These are phyloP conservation scores for Tilletiaria anomala DNA, from an alignment of 1,284 basidiomycete genomes.

Conservation along the genomic window DNA sequence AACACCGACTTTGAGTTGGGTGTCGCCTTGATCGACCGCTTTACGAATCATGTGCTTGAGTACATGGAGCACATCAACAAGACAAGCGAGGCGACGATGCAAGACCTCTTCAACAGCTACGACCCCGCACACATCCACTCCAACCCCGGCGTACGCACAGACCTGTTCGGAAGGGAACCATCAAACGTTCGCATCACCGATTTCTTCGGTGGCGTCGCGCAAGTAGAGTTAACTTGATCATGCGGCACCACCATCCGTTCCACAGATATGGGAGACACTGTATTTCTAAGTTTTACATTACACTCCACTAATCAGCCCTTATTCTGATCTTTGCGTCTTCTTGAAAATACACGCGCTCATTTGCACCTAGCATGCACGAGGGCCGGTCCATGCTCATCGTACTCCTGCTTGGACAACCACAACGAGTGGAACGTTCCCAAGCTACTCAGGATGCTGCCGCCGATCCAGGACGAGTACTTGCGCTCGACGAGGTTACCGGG, in stretches of 20 bases:
- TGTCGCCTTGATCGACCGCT: conserved; percentile 86
- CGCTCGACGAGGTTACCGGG: conserved; percentile 36
- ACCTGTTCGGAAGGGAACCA: conserved; percentile 61
- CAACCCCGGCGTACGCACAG: conserved; percentile 68
- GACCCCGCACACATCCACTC: conserved; percentile 63
- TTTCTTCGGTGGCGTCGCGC: conserved; percentile 84
- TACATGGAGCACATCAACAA: conserved; percentile 87
- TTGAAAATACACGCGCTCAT: conserved; percentile 8
- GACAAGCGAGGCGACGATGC: conserved; percentile 63
- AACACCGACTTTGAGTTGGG: conserved; percentile 86
- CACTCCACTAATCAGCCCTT: no score
- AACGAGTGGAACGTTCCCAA: conserved; percentile 38
- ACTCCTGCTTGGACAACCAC: conserved; percentile 38
- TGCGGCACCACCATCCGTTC: no score
- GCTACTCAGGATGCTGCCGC: conserved; percentile 31
- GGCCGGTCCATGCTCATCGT: conserved; percentile 33
- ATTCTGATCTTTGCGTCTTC: no score
- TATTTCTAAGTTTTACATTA: no score
- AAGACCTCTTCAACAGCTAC: conserved; percentile 72
- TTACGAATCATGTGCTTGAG: conserved; percentile 78
- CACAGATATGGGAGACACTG: no score
- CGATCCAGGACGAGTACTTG: conserved; percentile 34
- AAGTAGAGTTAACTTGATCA: conserved; percentile 52
- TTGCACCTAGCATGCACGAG: conserved; percentile 37
- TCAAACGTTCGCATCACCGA: conserved; percentile 68